phyloP scores from a whole-genome alignment of 176 grass and related monocot species.

The Luzula sylvatica region DNA sequence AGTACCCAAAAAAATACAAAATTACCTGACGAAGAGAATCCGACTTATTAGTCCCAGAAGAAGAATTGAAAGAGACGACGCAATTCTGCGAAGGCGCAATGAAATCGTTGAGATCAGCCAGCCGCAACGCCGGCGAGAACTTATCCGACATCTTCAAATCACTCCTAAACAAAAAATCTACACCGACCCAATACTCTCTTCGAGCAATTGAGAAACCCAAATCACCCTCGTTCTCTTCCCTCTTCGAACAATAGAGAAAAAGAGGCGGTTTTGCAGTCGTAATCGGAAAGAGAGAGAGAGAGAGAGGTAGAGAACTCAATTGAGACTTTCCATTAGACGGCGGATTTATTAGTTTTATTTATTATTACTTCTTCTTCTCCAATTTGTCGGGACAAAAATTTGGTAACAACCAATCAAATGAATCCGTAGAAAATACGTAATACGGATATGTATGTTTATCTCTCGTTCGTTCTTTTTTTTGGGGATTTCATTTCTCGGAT shows the following conservation, averaged over 20 bases:
- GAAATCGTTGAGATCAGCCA: slow-evolving; percentile 98
- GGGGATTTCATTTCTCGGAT: background rate
- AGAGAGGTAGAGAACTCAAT: background rate
- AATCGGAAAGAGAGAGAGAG: background rate
- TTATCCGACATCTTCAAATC: slow-evolving; percentile 47
- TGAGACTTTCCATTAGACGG: too few relatives aligned
- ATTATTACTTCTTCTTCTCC: background rate
- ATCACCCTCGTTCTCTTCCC: background rate
- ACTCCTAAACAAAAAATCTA: background rate
- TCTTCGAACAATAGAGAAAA: background rate
- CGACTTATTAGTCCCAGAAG: slow-evolving; percentile 17
- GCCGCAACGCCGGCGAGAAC: slow-evolving; percentile 84
- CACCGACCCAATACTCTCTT: background rate
- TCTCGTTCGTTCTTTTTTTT: background rate
- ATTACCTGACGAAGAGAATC: slow-evolving; percentile 10
- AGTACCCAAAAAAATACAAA: background rate
- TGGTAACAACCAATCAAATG: too few relatives aligned
- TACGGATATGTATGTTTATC: too few relatives aligned
- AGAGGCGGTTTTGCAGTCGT: too few relatives aligned
- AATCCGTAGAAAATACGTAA: too few relatives aligned
- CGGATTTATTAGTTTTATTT: background rate
- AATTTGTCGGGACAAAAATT: too few relatives aligned
- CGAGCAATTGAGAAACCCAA: background rate
- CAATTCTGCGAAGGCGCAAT: slow-evolving; percentile 92
- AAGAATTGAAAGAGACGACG: slow-evolving; percentile 62